Base-by-base conservation (phyloP, 2,329 filamentous ascomycete genomes). In the Nothophoma quercina region DNA sequence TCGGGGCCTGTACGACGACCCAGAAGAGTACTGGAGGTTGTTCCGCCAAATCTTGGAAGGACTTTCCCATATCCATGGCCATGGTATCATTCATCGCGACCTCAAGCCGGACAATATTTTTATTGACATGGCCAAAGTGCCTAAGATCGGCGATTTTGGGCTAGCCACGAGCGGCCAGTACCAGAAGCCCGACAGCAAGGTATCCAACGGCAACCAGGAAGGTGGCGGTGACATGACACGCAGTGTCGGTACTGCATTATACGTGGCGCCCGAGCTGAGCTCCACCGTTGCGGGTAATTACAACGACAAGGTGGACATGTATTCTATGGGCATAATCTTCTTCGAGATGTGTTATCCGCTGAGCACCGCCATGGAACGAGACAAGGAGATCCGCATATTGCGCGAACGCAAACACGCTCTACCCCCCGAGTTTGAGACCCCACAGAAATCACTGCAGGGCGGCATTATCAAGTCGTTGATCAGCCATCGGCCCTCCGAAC, bases 81-180 rank as follows among this genome's bases (percentile, higher is more conserved):
- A 93, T 52, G 92, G 90, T 41, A 96, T 99, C 60, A 95, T 98
- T 12, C 95, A 99, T 72, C 88, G 95, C 7, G 95, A 99, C 72
- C 81, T 99, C 22, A 99, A 99, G 71, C 95, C 95, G 0, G 95
- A 98, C 69, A 99, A 99, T 61, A 88, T 99, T 23, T 99, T 99
- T 76, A 96, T 99, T 60, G 93, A 98, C 66, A 86, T 89, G 7
- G 84, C 88, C 2, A 91, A 92, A 59, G 95, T 96, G 63, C 92
- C 96, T 29, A 95, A 96, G 62, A 97, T 99, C 63, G 95, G 95
- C 34, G 95, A 99, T 68, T 98, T 99, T 73, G 95, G 95, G 4
- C 81, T 99, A 28, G 95, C 95, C 15, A 98, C 93, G 0, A 95
- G 89, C 58, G 91, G 91, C 0, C 91, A 96, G 64, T 87, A 89